These are phyloP conservation scores for Colletotrichum orbiculare DNA, from an alignment of 2,329 filamentous ascomycete species.

Conservation along the genomic window DNA sequence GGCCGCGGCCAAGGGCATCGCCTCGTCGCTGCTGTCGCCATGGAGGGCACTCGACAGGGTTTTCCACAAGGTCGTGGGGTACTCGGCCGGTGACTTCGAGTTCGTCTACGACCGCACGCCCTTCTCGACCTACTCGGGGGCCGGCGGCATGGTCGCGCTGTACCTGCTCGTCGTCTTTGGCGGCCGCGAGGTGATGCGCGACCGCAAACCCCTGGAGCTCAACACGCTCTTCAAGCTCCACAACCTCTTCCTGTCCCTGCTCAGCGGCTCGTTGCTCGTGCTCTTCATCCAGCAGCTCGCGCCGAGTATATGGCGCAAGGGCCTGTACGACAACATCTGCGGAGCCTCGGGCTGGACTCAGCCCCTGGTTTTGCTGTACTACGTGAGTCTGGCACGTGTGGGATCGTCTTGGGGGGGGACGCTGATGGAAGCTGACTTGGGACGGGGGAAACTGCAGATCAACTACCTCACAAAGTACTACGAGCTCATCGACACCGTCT, in stretches of 20 bases:
- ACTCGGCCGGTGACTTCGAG: constrained; percentile 80
- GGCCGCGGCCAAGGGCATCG: constrained; percentile 50
- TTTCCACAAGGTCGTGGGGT: constrained; percentile 76
- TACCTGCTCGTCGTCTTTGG: constrained; percentile 90
- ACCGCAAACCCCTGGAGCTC: constrained; percentile 79
- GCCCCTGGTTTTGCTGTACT: constrained; percentile 86
- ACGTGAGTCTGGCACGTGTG: constrained; percentile 66
- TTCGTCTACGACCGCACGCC: constrained; percentile 81
- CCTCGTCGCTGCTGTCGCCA: constrained; percentile 74
- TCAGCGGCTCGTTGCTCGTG: constrained; percentile 77
- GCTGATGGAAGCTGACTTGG: too few relatives aligned
- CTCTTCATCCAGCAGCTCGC: constrained; percentile 86
- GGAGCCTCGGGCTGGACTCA: constrained; percentile 81
- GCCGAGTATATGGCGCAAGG: constrained; percentile 76
- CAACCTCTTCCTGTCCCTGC: constrained; percentile 85
- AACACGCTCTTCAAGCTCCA: constrained; percentile 85
- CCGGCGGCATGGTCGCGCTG: constrained; percentile 74
- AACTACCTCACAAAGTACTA: constrained; percentile 94
- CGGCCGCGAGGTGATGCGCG: constrained; percentile 85
- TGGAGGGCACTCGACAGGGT: constrained; percentile 78
- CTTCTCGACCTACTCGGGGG: constrained; percentile 81
- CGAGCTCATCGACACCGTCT: constrained; percentile 87
- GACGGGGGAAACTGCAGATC: constrained; percentile 65
- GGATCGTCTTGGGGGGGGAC: too few relatives aligned
- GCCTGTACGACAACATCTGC: constrained; percentile 85